phyloP scores from a whole-genome alignment of 2,329 filamentous ascomycete species.

The Botrytis elliptica region DNA sequence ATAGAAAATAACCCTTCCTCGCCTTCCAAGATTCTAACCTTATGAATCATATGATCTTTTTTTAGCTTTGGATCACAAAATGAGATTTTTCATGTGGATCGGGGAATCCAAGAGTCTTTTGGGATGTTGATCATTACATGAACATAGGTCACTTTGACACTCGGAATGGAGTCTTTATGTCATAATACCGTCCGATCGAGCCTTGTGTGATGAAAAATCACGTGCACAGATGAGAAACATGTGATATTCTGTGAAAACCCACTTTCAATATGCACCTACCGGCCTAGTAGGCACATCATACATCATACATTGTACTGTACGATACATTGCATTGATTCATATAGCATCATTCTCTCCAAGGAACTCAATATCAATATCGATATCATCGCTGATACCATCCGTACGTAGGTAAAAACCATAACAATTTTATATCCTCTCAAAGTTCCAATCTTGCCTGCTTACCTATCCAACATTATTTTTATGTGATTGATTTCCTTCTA shows the following conservation, averaged over 20 bases:
- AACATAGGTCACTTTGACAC: neutral
- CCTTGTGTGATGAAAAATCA: neutral
- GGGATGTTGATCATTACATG: neutral
- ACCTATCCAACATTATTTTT: neutral
- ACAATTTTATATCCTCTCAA: neutral
- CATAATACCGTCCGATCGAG: neutral
- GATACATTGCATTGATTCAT: neutral
- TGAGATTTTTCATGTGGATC: neutral
- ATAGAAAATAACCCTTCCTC: neutral
- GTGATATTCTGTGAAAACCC: neutral
- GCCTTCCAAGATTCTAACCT: neutral
- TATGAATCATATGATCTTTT: constrained; percentile 1
- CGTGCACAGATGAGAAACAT: neutral
- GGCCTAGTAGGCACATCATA: neutral
- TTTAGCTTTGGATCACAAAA: constrained; percentile 1
- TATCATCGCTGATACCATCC: neutral
- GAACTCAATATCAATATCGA: neutral
- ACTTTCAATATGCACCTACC: constrained; percentile 4
- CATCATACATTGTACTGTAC: neutral
- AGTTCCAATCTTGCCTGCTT: neutral
- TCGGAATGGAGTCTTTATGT: neutral
- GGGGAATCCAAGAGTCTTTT: neutral
- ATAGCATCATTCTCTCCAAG: neutral
- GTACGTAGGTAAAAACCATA: neutral
- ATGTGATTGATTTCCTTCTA: neutral